A percentile compares a stretch with the other conserved stretches of the same genome.
These are phyloP conservation scores for Brachypodium distachyon DNA, from an alignment of 202 grass and related monocot genomes.

Conservation along the genomic window DNA sequence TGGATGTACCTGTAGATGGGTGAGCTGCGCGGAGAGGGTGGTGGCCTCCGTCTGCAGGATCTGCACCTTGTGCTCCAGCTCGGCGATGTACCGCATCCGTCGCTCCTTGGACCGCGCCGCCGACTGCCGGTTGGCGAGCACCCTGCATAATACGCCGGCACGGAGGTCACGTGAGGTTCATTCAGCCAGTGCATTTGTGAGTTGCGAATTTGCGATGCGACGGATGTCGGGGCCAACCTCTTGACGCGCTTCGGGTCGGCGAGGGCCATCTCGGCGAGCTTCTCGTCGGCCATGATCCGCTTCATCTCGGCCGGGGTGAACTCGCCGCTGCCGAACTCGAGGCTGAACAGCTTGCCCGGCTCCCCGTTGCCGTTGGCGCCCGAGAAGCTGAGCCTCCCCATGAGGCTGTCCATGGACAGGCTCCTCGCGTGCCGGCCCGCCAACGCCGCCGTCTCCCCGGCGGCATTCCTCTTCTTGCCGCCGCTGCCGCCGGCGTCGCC, in stretches of 20 bases:
- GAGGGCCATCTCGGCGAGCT: constrained; percentile 89
- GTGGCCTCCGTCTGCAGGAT: constrained; percentile 86
- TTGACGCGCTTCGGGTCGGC: constrained; percentile 90
- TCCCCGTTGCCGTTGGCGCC: constrained; percentile 26
- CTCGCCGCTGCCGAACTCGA: constrained; percentile 77
- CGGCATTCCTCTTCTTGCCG: constrained; percentile 40
- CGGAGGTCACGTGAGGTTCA: not conserved
- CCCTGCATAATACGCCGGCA: constrained; percentile 37
- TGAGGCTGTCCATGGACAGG: constrained; percentile 79
- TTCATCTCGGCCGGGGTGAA: constrained; percentile 80
- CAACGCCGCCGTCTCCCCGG: constrained; percentile 12
- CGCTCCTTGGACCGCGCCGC: constrained; percentile 96
- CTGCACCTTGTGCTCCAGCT: constrained; percentile 94
- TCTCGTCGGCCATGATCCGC: constrained; percentile 87
- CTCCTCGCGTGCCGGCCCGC: constrained; percentile 48
- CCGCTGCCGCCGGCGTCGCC: constrained; percentile 6
- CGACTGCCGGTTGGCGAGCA: constrained; percentile 90
- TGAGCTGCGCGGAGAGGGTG: constrained; percentile 80
- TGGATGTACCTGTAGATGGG: constrained; percentile 55
- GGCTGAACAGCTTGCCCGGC: constrained; percentile 47
- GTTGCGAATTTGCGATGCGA: not conserved
- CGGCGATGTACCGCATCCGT: constrained; percentile 77
- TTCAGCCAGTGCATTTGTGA: not conserved
- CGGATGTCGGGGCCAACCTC: constrained; percentile 40
- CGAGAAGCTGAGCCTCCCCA: constrained; percentile 64